A percentile compares a stretch with the other conserved stretches of the same genome.
Conservation (phyloP, 371 early-diverging fungal species). For the Mortierella sp. region DNA sequence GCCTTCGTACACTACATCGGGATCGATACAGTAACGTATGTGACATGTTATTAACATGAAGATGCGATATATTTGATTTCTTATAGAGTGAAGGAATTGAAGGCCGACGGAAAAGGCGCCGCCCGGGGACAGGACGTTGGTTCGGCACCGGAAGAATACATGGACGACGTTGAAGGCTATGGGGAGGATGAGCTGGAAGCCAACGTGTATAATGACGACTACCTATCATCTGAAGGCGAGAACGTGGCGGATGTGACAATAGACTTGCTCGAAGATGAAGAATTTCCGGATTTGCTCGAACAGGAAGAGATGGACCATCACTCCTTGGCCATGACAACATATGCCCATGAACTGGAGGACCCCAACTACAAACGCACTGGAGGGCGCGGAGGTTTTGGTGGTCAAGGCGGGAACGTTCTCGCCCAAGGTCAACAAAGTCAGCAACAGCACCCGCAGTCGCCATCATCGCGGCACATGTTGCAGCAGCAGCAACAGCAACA, state of each 20-base stretch:
- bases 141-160: constrained; percentile 23
- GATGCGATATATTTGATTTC: background rate
- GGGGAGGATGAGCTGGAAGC: constrained; percentile 65
- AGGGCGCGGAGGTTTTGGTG: background rate
- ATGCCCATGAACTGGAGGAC: constrained; percentile 29
- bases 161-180: constrained; percentile 48
- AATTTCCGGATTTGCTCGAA: constrained; percentile 59
- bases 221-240: constrained; percentile 35
- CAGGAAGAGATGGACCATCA: constrained; percentile 41
- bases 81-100: constrained; percentile 87
- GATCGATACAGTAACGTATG: background rate
- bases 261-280: constrained; percentile 60
- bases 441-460: constrained; percentile 19
- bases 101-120: constrained; percentile 65
- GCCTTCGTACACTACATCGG: no score
- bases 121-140: constrained; percentile 14
- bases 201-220: constrained; percentile 64
- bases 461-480: constrained; percentile 1
- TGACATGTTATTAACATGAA: background rate
- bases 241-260: constrained; percentile 46
- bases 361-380: constrained; percentile 8
- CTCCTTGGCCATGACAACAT: constrained; percentile 18
- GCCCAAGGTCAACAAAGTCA: constrained; percentile 1
- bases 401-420: background rate
- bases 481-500: constrained; percentile 33